Percentiles rank a stretch among this genome's conserved stretches.
phyloP scores from a whole-genome alignment of 179 eudicot species.

The Vitellaria paradoxa region DNA sequence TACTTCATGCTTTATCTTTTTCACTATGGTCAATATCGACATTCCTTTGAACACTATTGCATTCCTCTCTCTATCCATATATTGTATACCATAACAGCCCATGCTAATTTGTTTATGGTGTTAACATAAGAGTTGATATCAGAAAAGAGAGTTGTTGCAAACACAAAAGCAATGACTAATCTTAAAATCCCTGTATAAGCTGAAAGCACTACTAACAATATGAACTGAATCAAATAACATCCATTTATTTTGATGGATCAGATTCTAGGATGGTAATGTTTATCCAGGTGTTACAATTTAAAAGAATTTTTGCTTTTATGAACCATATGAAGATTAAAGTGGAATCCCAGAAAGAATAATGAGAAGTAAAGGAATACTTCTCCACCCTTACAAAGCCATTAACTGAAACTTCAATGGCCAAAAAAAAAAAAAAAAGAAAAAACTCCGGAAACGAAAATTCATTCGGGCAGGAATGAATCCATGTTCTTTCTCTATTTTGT shows the following conservation, averaged over 20 bases:
- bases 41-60: too few relatives aligned
- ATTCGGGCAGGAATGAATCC: background rate
- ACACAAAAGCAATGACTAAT: too few relatives aligned
- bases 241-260: background rate
- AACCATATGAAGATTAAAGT: background rate
- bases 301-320: background rate
- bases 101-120: too few relatives aligned
- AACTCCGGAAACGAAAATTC: background rate
- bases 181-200: too few relatives aligned
- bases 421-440: slow-evolving; percentile 8
- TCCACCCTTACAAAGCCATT: background rate
- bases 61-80: too few relatives aligned
- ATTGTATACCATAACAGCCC: too few relatives aligned
- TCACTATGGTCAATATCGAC: too few relatives aligned
- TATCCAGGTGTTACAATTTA: background rate
- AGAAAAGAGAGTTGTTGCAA: too few relatives aligned
- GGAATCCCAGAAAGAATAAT: background rate
- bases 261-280: too few relatives aligned
- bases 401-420: background rate
- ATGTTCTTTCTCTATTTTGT: slow-evolving; percentile 39
- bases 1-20: too few relatives aligned
- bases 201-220: background rate
- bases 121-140: too few relatives aligned
- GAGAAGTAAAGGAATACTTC: background rate
- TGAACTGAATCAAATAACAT: background rate